phyloP scores from a whole-genome alignment of 768 basidiomycete genomes.

The Phaffia tasmanica region DNA sequence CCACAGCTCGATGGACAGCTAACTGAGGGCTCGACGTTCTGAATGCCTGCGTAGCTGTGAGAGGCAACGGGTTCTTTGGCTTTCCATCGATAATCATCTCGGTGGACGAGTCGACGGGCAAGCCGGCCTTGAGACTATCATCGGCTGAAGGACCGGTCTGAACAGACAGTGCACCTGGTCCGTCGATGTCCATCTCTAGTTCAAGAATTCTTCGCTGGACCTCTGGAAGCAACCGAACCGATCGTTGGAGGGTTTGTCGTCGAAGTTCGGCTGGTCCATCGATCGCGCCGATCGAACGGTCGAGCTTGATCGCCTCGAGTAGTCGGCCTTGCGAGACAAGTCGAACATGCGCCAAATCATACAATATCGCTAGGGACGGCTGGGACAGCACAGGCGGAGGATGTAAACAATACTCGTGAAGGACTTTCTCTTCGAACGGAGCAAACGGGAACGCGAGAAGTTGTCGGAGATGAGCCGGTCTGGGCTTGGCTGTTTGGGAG shows the following conservation, averaged over 20 bases:
- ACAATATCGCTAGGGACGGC: conserved; percentile 48
- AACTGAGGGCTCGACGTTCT: conserved; percentile 22
- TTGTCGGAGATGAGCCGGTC: conserved; percentile 49
- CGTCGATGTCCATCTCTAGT: conserved; percentile 44
- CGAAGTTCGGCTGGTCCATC: conserved; percentile 42
- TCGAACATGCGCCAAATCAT: conserved; percentile 68
- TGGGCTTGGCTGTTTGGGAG: conserved; percentile 47
- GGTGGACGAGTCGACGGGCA: not conserved
- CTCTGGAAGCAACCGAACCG: conserved; percentile 53
- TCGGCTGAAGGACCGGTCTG: not conserved
- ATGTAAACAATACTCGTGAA: conserved; percentile 52
- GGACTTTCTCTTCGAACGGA: conserved; percentile 50
- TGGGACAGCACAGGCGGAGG: conserved; percentile 46
- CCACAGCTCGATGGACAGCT: conserved; percentile 16
- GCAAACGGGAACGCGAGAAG: conserved; percentile 59
- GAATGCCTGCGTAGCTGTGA: conserved; percentile 18
- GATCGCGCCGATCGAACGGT: conserved; percentile 46
- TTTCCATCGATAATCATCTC: not conserved
- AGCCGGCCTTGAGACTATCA: not conserved
- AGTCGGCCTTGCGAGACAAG: conserved; percentile 62
- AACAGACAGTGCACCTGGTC: not conserved
- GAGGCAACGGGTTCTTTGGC: conserved; percentile 10
- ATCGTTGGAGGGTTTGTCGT: conserved; percentile 57
- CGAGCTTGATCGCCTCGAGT: conserved; percentile 62
- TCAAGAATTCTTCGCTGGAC: conserved; percentile 57